Base-by-base conservation (phyloP, 2,329 filamentous ascomycete genomes). In the Sporothrix curviconia region DNA sequence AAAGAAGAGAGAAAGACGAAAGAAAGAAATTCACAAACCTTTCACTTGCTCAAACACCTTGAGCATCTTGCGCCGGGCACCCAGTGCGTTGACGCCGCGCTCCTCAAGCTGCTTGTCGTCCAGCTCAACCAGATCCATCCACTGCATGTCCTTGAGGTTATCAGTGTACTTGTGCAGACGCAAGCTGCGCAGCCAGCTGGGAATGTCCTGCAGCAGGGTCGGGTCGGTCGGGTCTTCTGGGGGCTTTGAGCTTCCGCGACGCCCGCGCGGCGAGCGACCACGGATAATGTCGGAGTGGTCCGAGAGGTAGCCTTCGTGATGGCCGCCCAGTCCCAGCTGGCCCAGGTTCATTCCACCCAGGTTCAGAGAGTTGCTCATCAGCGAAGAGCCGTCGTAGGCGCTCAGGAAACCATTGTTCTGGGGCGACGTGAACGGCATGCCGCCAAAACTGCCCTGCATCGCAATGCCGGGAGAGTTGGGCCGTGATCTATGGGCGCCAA, bases 1-100 rank as follows among this genome's bases (percentile, higher is more conserved):
- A n/a, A n/a, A n/a, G n/a, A n/a, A n/a, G n/a, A n/a, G n/a, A n/a
- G n/a, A n/a, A n/a, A n/a, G n/a, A n/a, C n/a, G n/a, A n/a, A n/a
- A n/a, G n/a, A n/a, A n/a, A n/a, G n/a, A 55, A 11, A 51, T 30
- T 15, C 14, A 49, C 74, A 62, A 74, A 85, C 83, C 88, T 74
- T 85, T 90, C 67, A 97, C 92, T 77, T 96, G 92, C 67, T 97
- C 94, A 73, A 97, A 97, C 57, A 97, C 94, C 83, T 99, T 99
- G 60, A 99, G 77, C 90, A 99, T 95, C 82, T 99, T 99, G 70
- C 92, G 88, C 65, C 94, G 81, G 17, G 94, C 94, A 66, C 94
- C 94, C 57, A 97, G 81, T 55, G 94, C 94, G 71, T 96, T 96
- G 32, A 99, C 94, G 51, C 94, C 94, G 54, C 90, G 87, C 25